A percentile compares a stretch with the other conserved stretches of the same genome.
These are phyloP conservation scores for Aspergillus felis DNA, from an alignment of 2,329 filamentous ascomycete species.

Conservation along the genomic window DNA sequence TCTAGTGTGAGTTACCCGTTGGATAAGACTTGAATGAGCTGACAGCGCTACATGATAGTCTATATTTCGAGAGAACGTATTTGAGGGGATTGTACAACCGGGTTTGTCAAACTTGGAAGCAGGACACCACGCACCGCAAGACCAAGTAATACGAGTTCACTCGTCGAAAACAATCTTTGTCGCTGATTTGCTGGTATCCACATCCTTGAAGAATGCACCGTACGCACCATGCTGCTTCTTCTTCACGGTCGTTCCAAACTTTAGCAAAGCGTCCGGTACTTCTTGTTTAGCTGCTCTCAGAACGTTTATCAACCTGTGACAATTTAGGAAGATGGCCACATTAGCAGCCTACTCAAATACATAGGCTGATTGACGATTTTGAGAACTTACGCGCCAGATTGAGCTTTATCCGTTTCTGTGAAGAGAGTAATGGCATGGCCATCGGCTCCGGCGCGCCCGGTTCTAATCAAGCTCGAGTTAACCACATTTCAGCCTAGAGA, in stretches of 20 bases:
- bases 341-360: background rate
- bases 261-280: constrained; percentile 84
- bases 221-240: constrained; percentile 97
- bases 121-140: constrained; percentile 16
- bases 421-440: constrained; percentile 91
- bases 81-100: constrained; percentile 23
- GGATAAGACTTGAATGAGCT: constrained; percentile 5
- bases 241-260: constrained; percentile 97
- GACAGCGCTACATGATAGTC: constrained; percentile 23
- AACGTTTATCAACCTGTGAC: constrained; percentile 77
- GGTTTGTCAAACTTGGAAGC: constrained; percentile 16
- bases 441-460: constrained; percentile 84
- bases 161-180: constrained; percentile 90
- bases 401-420: constrained; percentile 88
- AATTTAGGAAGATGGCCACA: constrained; percentile 12
- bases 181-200: constrained; percentile 74
- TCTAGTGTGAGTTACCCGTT: constrained; percentile 55
- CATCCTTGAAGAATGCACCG: constrained; percentile 91
- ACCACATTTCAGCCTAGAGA: background rate
- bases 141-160: constrained; percentile 22
- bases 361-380: background rate
- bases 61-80: constrained; percentile 34
- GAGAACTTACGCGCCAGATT: constrained; percentile 74
- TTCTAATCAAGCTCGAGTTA: constrained; percentile 48
- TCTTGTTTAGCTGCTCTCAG: constrained; percentile 87